A percentile compares a stretch with the other conserved stretches of the same genome.
phyloP scores from a whole-genome alignment of 2,329 filamentous ascomycete genomes.

The Scedosporium apiospermum region DNA sequence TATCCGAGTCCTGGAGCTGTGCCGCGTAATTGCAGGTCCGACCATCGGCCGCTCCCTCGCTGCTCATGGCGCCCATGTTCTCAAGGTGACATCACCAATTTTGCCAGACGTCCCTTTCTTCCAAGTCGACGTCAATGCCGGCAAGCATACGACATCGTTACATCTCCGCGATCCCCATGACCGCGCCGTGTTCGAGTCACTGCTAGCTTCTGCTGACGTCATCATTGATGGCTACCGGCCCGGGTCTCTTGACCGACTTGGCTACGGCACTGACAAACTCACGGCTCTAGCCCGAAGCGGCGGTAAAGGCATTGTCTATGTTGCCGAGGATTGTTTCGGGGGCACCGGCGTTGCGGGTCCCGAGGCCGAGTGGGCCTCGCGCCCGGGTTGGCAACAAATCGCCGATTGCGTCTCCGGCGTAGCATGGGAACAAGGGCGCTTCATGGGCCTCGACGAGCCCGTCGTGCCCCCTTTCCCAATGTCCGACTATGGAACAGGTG shows the following conservation, averaged over 20 bases:
- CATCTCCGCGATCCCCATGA: slow-evolving; percentile 49
- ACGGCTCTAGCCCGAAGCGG: slow-evolving; percentile 41
- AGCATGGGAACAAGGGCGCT: slow-evolving; percentile 52
- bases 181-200: slow-evolving; percentile 43
- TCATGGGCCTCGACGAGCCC: slow-evolving; percentile 52
- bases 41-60: slow-evolving; percentile 60
- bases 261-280: slow-evolving; percentile 3
- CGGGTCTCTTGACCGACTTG: slow-evolving; percentile 38
- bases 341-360: slow-evolving; percentile 7
- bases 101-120: slow-evolving; percentile 66
- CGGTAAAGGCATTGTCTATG: slow-evolving; percentile 56
- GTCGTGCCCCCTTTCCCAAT: slow-evolving; percentile 58
- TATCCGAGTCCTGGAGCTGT: slow-evolving; percentile 65
- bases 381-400: slow-evolving; percentile 65
- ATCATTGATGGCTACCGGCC: slow-evolving; percentile 61
- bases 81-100: slow-evolving; percentile 59
- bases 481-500: slow-evolving; percentile 58
- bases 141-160: slow-evolving; percentile 57
- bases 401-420: slow-evolving; percentile 50
- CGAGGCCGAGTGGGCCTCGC: slow-evolving; percentile 47
- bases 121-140: slow-evolving; percentile 63
- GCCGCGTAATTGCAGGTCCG: slow-evolving; percentile 68
- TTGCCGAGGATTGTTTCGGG: slow-evolving; percentile 65
- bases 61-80: slow-evolving; percentile 66
- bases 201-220: slow-evolving; percentile 55